A percentile compares a stretch with the other conserved stretches of the same genome.
These are phyloP conservation scores for Naganishia vaughanmartiniae DNA, from an alignment of 768 basidiomycete genomes.

Conservation along the genomic window DNA sequence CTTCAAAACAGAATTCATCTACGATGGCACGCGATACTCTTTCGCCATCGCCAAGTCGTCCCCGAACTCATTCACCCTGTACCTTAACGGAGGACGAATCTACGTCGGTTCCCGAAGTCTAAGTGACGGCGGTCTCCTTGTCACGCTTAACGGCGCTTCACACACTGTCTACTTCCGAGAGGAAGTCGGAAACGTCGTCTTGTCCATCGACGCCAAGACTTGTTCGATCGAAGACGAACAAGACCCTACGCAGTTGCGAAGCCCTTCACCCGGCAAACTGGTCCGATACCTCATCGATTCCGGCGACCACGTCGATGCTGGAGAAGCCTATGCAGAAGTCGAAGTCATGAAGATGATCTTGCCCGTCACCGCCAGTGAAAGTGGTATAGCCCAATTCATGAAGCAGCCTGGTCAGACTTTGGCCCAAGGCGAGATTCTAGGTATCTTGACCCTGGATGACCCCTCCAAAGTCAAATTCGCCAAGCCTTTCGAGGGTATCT, in stretches of 20 bases:
- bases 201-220: slow-evolving; percentile 91
- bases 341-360: slow-evolving; percentile 99
- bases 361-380: slow-evolving; percentile 90
- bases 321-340: slow-evolving; percentile 96
- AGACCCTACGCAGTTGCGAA: slow-evolving; percentile 93
- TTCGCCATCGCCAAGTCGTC: slow-evolving; percentile 94
- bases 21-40: slow-evolving; percentile 89
- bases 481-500: slow-evolving; percentile 92
- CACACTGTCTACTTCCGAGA: slow-evolving; percentile 98
- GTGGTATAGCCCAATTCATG: slow-evolving; percentile 89
- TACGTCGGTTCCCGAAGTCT: slow-evolving; percentile 87
- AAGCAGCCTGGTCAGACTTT: slow-evolving; percentile 97
- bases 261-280: slow-evolving; percentile 94
- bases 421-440: slow-evolving; percentile 94
- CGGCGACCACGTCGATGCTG: slow-evolving; percentile 94
- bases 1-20: slow-evolving; percentile 94
- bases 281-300: slow-evolving; percentile 92
- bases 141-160: slow-evolving; percentile 86
- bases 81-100: slow-evolving; percentile 90
- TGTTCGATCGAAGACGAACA: slow-evolving; percentile 99
- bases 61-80: slow-evolving; percentile 83
- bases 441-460: slow-evolving; percentile 93
- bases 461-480: slow-evolving; percentile 95
- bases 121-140: slow-evolving; percentile 89
- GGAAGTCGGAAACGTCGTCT: slow-evolving; percentile 85